A percentile compares a stretch with the other conserved stretches of the same genome.
Evolutionary conservation across 2,329 filamentous ascomycete species (phyloP).

Genomic region (Orbilia javanica): DNA sequence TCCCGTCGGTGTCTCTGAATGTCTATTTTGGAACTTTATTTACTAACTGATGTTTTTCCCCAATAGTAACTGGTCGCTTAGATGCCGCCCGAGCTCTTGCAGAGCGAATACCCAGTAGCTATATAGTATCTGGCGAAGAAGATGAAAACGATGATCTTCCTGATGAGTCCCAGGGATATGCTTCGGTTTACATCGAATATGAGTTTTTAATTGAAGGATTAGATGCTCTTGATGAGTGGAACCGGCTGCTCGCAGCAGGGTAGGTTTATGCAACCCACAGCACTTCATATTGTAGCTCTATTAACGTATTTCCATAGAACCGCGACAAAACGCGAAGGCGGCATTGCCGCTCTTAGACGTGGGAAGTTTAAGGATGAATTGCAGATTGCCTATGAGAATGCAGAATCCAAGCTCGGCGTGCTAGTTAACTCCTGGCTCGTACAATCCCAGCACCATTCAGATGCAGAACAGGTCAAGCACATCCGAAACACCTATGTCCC

Average conservation of each 20-base stretch:
- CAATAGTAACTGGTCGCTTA: constrained; percentile 64
- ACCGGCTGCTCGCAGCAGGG: constrained; percentile 38
- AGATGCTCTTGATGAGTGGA: constrained; percentile 61
- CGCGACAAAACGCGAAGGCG: constrained; percentile 50
- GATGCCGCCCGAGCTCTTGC: constrained; percentile 71
- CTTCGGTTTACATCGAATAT: constrained; percentile 60
- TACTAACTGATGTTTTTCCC: constrained; percentile 49
- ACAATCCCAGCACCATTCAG: constrained; percentile 66
- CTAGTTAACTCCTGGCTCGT: constrained; percentile 61
- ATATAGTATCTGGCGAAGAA: constrained; percentile 66
- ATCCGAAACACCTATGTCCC: constrained; percentile 85
- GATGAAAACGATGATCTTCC: constrained; percentile 61
- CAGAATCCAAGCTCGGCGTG: constrained; percentile 49
- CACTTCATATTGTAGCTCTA: not conserved
- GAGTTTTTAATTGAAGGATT: constrained; percentile 61
- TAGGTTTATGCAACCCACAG: not conserved
- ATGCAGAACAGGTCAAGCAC: constrained; percentile 73
- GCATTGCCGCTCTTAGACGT: constrained; percentile 28
- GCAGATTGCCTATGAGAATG: constrained; percentile 53
- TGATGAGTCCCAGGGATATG: constrained; percentile 47
- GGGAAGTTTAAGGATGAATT: constrained; percentile 58
- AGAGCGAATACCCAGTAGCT: constrained; percentile 69
- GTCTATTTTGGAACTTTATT: not conserved
- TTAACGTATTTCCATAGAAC: constrained; percentile 44
- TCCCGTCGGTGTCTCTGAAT: constrained; percentile 59